Evolutionary conservation across 768 basidiomycete genomes (phyloP), one percentile per base, ranked within the genome.

Genomic region (Russula brevipes): DNA sequence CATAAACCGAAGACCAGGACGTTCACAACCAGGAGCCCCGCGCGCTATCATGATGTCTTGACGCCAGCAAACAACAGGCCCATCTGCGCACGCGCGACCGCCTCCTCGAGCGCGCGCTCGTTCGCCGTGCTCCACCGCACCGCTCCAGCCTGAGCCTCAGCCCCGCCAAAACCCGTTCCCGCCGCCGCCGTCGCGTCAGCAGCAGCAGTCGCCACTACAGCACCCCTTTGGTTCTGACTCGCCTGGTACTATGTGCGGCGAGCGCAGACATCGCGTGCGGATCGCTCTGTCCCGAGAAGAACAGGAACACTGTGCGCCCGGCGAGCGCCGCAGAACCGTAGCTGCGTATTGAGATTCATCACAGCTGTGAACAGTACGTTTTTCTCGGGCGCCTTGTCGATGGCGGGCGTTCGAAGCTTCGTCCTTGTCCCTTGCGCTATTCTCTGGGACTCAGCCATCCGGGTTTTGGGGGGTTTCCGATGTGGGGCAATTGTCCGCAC

Each of bases 231-330:
- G 54, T 86, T 80, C 5, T 82, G 82, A 67, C 86, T 86, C 24
- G 56, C 56, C 30, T 53, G 57, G 41, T 46, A 57, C 57, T 63
- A 38, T 19, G 57, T 52, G 9, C 63, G 63, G 57, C 39, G 24
- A 98, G 76, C 31, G 79, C 72, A 3, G 88, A 78, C 91, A 96
- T 94, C 7, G 73, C 77, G 0, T 91, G 83, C 0, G 95, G 94
- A 72, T 97, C 91, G 0, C 86, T 85, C 70, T 98, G 93, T 1
- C 95, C 94, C 0, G 89, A 91, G 70, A 97, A 86, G 44, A 98
- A 78, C 24, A 24, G 24, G 24, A 98, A 73, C 0, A 93, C 94
- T 0, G 94, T 92, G 24, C 86, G 84, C 2, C 86, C 72, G 0
- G 94, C 94, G 0, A 98, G 81, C 0, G 85, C 72, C 95, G 85